Conservation (phyloP, 2,329 filamentous ascomycete species). For the Penicillium sclerotiorum region DNA sequence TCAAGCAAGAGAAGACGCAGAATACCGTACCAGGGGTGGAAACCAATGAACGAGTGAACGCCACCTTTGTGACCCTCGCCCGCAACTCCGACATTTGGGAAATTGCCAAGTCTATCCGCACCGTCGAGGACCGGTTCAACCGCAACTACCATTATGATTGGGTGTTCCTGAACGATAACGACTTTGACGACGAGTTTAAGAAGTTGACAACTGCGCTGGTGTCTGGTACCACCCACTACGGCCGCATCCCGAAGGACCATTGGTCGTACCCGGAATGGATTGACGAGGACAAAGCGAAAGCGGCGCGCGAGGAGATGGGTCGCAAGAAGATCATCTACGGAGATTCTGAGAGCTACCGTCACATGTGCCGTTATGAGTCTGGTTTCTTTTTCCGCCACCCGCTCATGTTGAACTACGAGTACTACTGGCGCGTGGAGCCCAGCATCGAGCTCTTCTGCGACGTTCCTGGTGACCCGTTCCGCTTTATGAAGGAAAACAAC, state of each 20-base stretch:
- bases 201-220: conserved; percentile 85
- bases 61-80: conserved; percentile 94
- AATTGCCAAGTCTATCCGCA: conserved; percentile 90
- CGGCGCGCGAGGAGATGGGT: conserved; percentile 91
- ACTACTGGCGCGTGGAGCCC: conserved; percentile 99
- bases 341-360: conserved; percentile 93
- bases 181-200: conserved; percentile 92
- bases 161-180: conserved; percentile 97
- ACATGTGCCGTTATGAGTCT: conserved; percentile 99
- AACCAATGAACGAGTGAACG: conserved; percentile 78
- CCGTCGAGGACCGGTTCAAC: conserved; percentile 98
- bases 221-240: conserved; percentile 92
- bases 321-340: conserved; percentile 97
- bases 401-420: conserved; percentile 94
- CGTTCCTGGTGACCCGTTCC: conserved; percentile 93
- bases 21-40: conserved; percentile 40
- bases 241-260: conserved; percentile 84
- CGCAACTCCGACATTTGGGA: conserved; percentile 96
- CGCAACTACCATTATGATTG: conserved; percentile 96
- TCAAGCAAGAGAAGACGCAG: conserved; percentile 15
- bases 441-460: conserved; percentile 97
- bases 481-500: conserved; percentile 90
- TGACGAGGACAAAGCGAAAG: conserved; percentile 87
- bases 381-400: conserved; percentile 98
- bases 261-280: conserved; percentile 98